Evolutionary conservation across 768 basidiomycete species (phyloP), one percentile per base, ranked within the genome.

Genomic region (Trametes cubensis): DNA sequence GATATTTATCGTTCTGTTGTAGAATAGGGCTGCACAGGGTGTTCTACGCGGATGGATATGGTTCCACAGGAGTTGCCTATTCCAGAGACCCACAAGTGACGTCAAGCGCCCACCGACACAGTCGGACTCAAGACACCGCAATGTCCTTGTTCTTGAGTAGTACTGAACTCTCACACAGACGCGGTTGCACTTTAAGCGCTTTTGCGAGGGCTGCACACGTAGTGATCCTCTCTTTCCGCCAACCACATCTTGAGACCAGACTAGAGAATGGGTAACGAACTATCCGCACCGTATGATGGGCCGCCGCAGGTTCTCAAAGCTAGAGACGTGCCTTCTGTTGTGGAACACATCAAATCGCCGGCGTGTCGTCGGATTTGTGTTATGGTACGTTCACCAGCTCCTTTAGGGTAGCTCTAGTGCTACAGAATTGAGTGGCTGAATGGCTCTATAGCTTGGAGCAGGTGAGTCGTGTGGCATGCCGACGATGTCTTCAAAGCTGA

Each of bases 341-440:
- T 85, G 4, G 80, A 85, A 61, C 90, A 88, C 73, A 88, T 92
- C 64, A 78, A 85, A 62, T 89, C 89, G 1, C 77, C 83, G 34
- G 73, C 79, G 60, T 92, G 90, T 76, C 83, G 80, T 64, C 87
- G 85, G 23, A 77, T 93, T 14, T 84, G 86, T 60, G 77, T 92
- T 55, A 90, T 93, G 90, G 90, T 91, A 62, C 66, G 81, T 72
- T 58, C 26, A 28, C 41, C 18, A 21, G 2, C 3, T 58, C 4
- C 41, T 41, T 41, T 7, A 25, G 28, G 18, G 20, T n/a, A 41
- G 18, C 6, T 14, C 42, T 21, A 38, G 17, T 42, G 46, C n/a
- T 44, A 7, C 7, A 34, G 10, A 11, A 11, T 6, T 10, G 10
- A 7, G 34, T 34, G 11, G 18, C 41, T 57, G 6, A 38, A 34